These are phyloP conservation scores for Clohesyomyces aquaticus DNA, from an alignment of 495 filamentous ascomycete species.

Conservation along the genomic window DNA sequence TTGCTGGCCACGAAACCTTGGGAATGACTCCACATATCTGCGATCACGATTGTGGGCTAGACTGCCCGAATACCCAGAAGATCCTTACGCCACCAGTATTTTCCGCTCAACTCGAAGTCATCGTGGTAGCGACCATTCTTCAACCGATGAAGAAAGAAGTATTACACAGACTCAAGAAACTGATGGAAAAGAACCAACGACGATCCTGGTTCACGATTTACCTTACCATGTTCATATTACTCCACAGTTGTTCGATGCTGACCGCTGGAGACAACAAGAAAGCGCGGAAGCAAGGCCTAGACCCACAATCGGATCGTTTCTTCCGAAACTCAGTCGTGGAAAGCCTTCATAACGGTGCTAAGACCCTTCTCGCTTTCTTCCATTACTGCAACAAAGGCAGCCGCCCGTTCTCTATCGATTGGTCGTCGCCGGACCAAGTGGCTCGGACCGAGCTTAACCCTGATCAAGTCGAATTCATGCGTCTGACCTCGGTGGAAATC, in stretches of 20 bases:
- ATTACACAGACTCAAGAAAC: conserved; percentile 4
- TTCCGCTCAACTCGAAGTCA: conserved; percentile 13
- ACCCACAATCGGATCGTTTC: background rate
- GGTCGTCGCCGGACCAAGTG: conserved; percentile 5
- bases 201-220: conserved; percentile 6
- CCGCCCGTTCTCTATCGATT: conserved; percentile 10
- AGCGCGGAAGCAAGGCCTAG: conserved; percentile 5
- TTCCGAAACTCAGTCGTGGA: background rate
- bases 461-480: conserved; percentile 18
- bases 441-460: background rate
- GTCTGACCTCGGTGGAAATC: background rate
- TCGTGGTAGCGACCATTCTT: conserved; percentile 1
- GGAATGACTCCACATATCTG: conserved; percentile 13
- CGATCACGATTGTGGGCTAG: background rate
- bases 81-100: conserved; percentile 9
- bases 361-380: conserved; percentile 16
- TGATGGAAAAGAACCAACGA: background rate
- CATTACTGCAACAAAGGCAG: conserved; percentile 18
- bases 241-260: conserved; percentile 14
- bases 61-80: background rate
- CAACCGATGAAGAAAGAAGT: conserved; percentile 10
- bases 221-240: conserved; percentile 8
- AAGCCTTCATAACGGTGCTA: conserved; percentile 11
- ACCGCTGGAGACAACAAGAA: conserved; percentile 9
- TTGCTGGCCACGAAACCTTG: background rate